A percentile compares a stretch with the other conserved stretches of the same genome.
Conservation (phyloP, 1,284 basidiomycete genomes). For the Inonotus obliquus region DNA sequence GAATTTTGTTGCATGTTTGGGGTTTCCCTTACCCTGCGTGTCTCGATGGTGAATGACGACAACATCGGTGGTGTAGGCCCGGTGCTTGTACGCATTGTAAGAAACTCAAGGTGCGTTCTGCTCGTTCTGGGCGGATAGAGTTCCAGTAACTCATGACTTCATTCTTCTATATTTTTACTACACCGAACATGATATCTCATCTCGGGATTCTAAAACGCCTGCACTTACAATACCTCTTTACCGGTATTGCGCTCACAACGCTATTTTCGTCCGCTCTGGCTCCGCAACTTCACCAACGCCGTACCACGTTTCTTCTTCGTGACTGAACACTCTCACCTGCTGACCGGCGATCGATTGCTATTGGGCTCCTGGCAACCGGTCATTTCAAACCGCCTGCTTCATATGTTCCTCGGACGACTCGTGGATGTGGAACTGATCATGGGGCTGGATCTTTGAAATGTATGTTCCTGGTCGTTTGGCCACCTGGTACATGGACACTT, state of each 20-base stretch:
- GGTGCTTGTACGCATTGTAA: constrained; percentile 81
- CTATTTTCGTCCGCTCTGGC: not conserved
- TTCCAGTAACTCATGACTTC: not conserved
- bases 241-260: not conserved
- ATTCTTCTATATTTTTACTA: constrained; percentile 15
- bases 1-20: not conserved
- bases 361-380: not conserved
- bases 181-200: not conserved
- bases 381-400: not conserved
- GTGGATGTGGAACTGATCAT: not conserved
- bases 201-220: not conserved
- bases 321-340: not conserved
- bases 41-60: constrained; percentile 3
- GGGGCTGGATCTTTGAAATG: not conserved
- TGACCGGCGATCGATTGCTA: not conserved
- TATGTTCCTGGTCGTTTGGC: not conserved
- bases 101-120: constrained; percentile 65
- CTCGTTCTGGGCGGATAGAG: not conserved
- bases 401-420: not conserved
- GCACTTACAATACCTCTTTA: not conserved
- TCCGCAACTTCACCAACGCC: constrained; percentile 1
- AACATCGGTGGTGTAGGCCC: constrained; percentile 38
- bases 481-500: not conserved
- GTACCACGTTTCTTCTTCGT: not conserved
- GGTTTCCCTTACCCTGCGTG: not conserved